These are phyloP conservation scores for Lepiota venenata DNA, from an alignment of 768 basidiomycete species.

Conservation along the genomic window DNA sequence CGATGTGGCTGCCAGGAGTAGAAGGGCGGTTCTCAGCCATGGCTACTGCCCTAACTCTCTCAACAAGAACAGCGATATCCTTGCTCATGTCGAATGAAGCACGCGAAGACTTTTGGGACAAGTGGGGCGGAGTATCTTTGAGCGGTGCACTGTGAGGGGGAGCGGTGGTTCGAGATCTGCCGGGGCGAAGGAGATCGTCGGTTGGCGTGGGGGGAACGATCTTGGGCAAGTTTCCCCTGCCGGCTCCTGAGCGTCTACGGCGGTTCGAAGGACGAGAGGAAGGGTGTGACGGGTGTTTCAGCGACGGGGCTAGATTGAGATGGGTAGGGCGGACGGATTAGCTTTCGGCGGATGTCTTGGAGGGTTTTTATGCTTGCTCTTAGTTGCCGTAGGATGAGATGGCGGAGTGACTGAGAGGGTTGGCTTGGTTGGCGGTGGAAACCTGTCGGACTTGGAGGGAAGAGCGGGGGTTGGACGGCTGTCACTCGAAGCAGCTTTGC, in stretches of 20 bases:
- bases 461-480: slow-evolving; percentile 14
- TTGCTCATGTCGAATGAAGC: slow-evolving; percentile 46
- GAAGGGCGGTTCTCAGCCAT: slow-evolving; percentile 65
- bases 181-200: slow-evolving; percentile 30
- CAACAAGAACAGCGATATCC: slow-evolving; percentile 74
- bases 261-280: slow-evolving; percentile 43
- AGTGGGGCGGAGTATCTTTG: slow-evolving; percentile 62
- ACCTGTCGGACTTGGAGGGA: slow-evolving; percentile 17
- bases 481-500: slow-evolving; percentile 15
- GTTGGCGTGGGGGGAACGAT: slow-evolving; percentile 30
- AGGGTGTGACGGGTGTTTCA: slow-evolving; percentile 22
- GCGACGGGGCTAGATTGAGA: slow-evolving; percentile 18
- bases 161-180: slow-evolving; percentile 22
- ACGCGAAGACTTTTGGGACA: slow-evolving; percentile 21
- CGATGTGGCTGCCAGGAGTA: slow-evolving; percentile 77
- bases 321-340: slow-evolving; percentile 23
- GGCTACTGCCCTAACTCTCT: slow-evolving; percentile 70
- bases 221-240: slow-evolving; percentile 28
- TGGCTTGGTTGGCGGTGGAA: slow-evolving; percentile 20
- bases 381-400: slow-evolving; percentile 14
- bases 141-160: slow-evolving; percentile 37
- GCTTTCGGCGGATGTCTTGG: slow-evolving; percentile 32
- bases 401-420: slow-evolving; percentile 9
- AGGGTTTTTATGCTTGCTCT: slow-evolving; percentile 25
- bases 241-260: slow-evolving; percentile 45